Conservation (phyloP, 2,329 filamentous ascomycete genomes). For the Fusarium pseudograminearum region DNA sequence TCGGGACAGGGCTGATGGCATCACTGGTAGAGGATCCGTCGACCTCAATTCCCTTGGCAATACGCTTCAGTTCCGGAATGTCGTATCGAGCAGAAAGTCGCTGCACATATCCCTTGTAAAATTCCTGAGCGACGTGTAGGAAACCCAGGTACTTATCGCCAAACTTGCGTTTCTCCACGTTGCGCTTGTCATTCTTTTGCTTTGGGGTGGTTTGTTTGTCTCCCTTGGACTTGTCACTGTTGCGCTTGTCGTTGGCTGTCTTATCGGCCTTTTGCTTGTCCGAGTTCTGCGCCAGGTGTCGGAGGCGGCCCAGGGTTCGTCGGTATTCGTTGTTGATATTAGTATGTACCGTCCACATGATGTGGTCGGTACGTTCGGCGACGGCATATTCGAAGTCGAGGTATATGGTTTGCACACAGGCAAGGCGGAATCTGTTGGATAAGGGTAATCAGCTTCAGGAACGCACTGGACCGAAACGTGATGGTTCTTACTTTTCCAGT, state of each 20-base stretch:
- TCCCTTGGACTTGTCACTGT: constrained; percentile 41
- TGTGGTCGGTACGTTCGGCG: constrained; percentile 72
- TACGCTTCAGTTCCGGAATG: constrained; percentile 62
- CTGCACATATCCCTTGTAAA: constrained; percentile 89
- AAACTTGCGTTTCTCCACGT: constrained; percentile 77
- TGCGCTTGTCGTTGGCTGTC: constrained; percentile 42
- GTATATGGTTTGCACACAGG: constrained; percentile 79
- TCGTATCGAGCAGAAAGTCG: constrained; percentile 74
- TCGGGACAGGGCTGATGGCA: constrained; percentile 58
- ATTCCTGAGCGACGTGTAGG: constrained; percentile 87
- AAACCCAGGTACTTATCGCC: constrained; percentile 86
- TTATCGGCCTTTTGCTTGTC: constrained; percentile 59
- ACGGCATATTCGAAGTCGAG: constrained; percentile 76
- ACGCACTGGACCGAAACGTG: constrained; percentile 13
- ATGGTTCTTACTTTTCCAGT: constrained; percentile 56
- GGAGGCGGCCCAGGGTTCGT: constrained; percentile 71
- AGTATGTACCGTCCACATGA: constrained; percentile 83
- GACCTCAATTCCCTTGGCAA: constrained; percentile 57
- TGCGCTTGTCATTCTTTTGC: constrained; percentile 44
- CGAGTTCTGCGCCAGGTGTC: constrained; percentile 64
- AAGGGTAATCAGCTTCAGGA: constrained; percentile 26
- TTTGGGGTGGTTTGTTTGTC: constrained; percentile 44
- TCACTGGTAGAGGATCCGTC: constrained; percentile 49
- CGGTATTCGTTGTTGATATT: constrained; percentile 84
- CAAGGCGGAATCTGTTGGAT: constrained; percentile 71